A percentile compares a stretch with the other conserved stretches of the same genome.
Evolutionary conservation across 2,329 filamentous ascomycete species (phyloP).

Genomic region (Didymella glomerata): DNA sequence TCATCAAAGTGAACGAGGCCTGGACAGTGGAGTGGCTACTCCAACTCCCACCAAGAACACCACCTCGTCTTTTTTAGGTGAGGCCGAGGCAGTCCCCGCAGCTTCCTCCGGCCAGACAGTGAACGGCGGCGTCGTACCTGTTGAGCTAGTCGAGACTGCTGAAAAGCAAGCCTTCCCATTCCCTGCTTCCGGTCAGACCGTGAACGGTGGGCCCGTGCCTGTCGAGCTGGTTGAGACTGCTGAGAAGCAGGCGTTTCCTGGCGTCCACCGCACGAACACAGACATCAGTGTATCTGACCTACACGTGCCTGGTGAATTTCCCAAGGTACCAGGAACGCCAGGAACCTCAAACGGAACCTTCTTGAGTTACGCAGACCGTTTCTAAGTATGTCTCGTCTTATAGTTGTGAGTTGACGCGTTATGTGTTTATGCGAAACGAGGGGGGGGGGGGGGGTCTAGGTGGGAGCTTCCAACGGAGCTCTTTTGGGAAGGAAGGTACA

Average conservation of each 20-base stretch:
- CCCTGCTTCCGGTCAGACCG: constrained; percentile 32
- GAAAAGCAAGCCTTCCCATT: constrained; percentile 37
- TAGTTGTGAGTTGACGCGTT: constrained; percentile 3
- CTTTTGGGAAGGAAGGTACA: constrained; percentile 4
- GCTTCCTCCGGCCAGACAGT: constrained; percentile 36
- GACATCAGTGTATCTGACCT: constrained; percentile 67
- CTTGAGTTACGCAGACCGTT: constrained; percentile 15
- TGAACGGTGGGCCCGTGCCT: constrained; percentile 43
- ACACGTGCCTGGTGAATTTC: constrained; percentile 75
- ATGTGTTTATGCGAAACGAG: constrained; percentile 8
- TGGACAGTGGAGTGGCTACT: constrained; percentile 26
- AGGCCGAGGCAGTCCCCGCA: constrained; percentile 39
- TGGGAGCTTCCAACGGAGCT: background rate
- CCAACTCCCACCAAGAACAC: constrained; percentile 26
- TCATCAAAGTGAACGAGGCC: constrained; percentile 21
- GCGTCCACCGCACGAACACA: constrained; percentile 57
- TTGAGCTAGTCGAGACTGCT: constrained; percentile 27
- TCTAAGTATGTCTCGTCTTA: background rate
- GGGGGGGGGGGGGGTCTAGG: background rate
- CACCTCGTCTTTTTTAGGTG: constrained; percentile 44
- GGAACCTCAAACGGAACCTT: constrained; percentile 17
- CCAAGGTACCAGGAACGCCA: constrained; percentile 40
- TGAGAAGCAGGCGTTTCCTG: constrained; percentile 54
- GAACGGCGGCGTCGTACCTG: constrained; percentile 43
- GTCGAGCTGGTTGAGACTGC: constrained; percentile 29